Base-by-base conservation (phyloP, 2,329 filamentous ascomycete genomes). In the Penicillium sp. region DNA sequence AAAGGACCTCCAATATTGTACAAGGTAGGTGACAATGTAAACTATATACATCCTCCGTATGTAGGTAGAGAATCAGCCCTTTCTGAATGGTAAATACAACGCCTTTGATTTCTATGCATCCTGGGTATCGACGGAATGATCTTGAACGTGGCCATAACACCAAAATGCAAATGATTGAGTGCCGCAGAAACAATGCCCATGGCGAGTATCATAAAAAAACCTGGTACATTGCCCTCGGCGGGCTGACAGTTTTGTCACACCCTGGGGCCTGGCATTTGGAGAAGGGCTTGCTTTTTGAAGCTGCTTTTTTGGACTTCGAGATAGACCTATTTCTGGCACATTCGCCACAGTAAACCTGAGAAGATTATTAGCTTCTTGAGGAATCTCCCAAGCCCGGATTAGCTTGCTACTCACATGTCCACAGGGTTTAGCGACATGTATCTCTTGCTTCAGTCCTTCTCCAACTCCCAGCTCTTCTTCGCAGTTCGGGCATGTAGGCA, bases 381-480 rank as follows among this genome's bases (percentile, higher is more conserved):
- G 9, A 1, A 4, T 3, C 10, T 28, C 19, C 13, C 34, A 8
- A 8, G 19, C 22, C 2, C 27, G 19, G 11, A 22, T 19, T 50
- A 22, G 34, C 36, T 76, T 81, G 69, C 79, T 29, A 46, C 47
- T 39, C 35, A 97, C 93, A 74, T 99, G 93, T 56, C 93, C 93
- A 67, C 93, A 99, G 43, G 80, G 80, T 70, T 91, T 95, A 30
- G 93, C 79, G 0, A 93, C 86, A 90, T 91, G 97, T 54, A 97
- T 92, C 62, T 95, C 87, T 64, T 88, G 84, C 70, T 95, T 90
- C 29, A 75, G 66, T 25, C 78, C 76, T 46, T 78, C 82, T 12
- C 90, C 87, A 42, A 86, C 83, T 5, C 89, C 87, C 13, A 99
- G 74, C 70, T 97, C 92, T 50, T 88, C 80, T 14, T 87, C 84